These are phyloP conservation scores for Xylaria sp. DNA, from an alignment of 495 filamentous ascomycete genomes.

Conservation along the genomic window DNA sequence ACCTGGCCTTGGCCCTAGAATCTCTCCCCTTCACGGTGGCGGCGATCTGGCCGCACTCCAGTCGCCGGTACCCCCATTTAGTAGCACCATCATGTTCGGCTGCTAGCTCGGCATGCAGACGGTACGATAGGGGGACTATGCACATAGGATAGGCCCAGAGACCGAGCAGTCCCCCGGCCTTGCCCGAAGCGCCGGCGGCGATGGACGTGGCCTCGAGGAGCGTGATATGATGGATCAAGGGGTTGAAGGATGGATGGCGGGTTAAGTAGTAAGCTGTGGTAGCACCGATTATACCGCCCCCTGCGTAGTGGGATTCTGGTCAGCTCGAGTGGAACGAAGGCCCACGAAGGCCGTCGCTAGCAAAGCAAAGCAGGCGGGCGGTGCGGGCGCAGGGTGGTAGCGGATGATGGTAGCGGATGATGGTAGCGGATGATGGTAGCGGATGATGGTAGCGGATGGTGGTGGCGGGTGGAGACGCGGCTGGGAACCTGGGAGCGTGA, in stretches of 20 bases:
- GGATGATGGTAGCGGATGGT: too few species aligned
- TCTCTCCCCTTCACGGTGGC: slow-evolving; percentile 57
- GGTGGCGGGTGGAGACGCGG: slow-evolving; percentile 4
- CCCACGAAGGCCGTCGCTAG: background rate
- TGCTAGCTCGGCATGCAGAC: slow-evolving; percentile 83
- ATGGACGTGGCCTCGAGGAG: slow-evolving; percentile 89
- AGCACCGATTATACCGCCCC: slow-evolving; percentile 94
- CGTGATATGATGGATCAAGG: slow-evolving; percentile 76
- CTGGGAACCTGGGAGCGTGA: too few species aligned
- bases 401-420: too few species aligned
- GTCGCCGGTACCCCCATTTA: slow-evolving; percentile 85
- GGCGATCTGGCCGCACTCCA: slow-evolving; percentile 77
- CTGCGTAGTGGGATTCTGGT: slow-evolving; percentile 48
- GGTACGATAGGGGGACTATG: slow-evolving; percentile 87
- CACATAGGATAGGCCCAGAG: slow-evolving; percentile 91
- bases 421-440: too few species aligned
- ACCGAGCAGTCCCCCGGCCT: slow-evolving; percentile 90
- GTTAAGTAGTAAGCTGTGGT: slow-evolving; percentile 94
- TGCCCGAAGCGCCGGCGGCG: slow-evolving; percentile 91
- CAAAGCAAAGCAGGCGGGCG: background rate
- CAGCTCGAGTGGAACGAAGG: slow-evolving; percentile 3
- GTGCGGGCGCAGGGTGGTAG: too few species aligned
- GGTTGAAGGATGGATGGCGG: slow-evolving; percentile 83
- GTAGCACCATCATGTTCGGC: slow-evolving; percentile 80
- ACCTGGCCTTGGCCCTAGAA: slow-evolving; percentile 40